phyloP scores from a whole-genome alignment of 1,139 yeast genomes.

The Blastobotrys illinoisensis region DNA sequence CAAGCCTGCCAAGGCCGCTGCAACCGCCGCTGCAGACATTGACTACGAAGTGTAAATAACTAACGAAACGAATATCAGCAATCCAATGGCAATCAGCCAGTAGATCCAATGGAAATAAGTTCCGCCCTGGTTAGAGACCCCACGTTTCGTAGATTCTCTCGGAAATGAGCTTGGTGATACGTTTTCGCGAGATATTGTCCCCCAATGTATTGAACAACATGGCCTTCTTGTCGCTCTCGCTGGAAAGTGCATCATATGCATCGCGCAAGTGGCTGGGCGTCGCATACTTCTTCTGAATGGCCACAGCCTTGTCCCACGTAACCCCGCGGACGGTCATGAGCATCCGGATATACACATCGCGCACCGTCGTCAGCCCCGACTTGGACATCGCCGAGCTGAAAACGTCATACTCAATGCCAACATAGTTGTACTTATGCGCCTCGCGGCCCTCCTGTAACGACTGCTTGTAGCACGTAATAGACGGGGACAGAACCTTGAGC shows the following conservation, averaged over 20 bases:
- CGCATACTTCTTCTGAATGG: conserved; percentile 59
- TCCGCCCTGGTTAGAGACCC: too few relatives aligned
- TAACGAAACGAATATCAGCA: not conserved
- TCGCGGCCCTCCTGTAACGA: conserved; percentile 26
- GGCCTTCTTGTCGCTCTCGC: conserved; percentile 36
- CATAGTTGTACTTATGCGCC: conserved; percentile 34
- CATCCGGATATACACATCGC: conserved; percentile 70
- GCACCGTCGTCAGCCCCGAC: conserved; percentile 62
- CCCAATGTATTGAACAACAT: conserved; percentile 44
- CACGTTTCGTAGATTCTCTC: conserved; percentile 56
- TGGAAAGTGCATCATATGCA: conserved; percentile 36
- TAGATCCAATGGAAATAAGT: too few relatives aligned
- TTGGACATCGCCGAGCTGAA: conserved; percentile 72
- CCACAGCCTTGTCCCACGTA: conserved; percentile 76
- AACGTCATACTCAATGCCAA: conserved; percentile 59
- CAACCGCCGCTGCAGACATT: not conserved
- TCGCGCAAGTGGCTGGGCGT: conserved; percentile 53
- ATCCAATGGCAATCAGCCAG: too few relatives aligned
- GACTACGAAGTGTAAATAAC: not conserved
- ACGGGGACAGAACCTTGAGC: conserved; percentile 38
- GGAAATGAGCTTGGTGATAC: conserved; percentile 55
- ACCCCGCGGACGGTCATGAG: conserved; percentile 77
- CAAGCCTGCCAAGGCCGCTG: not conserved
- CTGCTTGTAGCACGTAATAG: conserved; percentile 39
- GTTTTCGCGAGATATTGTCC: conserved; percentile 54